phyloP scores from a whole-genome alignment of 345 rosid genomes.

The Mallotus nudiflorus region DNA sequence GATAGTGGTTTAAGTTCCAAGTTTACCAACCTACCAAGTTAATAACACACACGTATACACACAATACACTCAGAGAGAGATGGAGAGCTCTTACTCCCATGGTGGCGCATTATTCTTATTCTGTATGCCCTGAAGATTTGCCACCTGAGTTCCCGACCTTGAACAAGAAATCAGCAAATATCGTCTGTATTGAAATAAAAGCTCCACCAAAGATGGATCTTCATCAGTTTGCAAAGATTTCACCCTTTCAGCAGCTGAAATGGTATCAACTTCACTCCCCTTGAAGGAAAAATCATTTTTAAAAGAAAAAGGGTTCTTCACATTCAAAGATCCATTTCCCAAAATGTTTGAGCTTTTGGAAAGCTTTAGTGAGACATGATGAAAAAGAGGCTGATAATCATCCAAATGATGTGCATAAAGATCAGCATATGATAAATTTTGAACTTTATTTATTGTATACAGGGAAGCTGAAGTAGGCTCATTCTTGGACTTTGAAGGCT shows the following conservation, averaged over 20 bases:
- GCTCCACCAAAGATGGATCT: slow-evolving; percentile 85
- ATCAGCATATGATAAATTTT: slow-evolving; percentile 57
- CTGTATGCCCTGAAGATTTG: slow-evolving; percentile 96
- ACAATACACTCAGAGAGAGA: no score
- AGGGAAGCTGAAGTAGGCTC: slow-evolving; percentile 54
- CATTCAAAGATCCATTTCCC: slow-evolving; percentile 11
- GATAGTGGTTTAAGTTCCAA: no score
- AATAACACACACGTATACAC: no score
- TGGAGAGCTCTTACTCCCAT: slow-evolving; percentile 74
- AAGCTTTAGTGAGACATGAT: slow-evolving; percentile 68
- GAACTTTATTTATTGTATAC: slow-evolving; percentile 39
- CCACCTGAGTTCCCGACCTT: slow-evolving; percentile 86
- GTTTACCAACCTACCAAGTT: no score
- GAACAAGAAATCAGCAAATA: slow-evolving; percentile 90
- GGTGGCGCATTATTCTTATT: slow-evolving; percentile 69
- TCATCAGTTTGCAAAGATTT: slow-evolving; percentile 67
- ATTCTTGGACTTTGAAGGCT: slow-evolving; percentile 69
- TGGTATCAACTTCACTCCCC: slow-evolving; percentile 23
- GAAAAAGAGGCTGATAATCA: slow-evolving; percentile 77
- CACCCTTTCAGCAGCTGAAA: slow-evolving; percentile 72
- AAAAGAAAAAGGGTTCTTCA: slow-evolving; percentile 19
- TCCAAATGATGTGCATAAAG: slow-evolving; percentile 64
- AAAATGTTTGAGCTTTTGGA: slow-evolving; percentile 39
- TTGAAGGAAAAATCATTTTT: slow-evolving; percentile 16
- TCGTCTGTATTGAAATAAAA: slow-evolving; percentile 79